phyloP scores from a whole-genome alignment of 139 green algal genomes.

The Coelastrella sp. region DNA sequence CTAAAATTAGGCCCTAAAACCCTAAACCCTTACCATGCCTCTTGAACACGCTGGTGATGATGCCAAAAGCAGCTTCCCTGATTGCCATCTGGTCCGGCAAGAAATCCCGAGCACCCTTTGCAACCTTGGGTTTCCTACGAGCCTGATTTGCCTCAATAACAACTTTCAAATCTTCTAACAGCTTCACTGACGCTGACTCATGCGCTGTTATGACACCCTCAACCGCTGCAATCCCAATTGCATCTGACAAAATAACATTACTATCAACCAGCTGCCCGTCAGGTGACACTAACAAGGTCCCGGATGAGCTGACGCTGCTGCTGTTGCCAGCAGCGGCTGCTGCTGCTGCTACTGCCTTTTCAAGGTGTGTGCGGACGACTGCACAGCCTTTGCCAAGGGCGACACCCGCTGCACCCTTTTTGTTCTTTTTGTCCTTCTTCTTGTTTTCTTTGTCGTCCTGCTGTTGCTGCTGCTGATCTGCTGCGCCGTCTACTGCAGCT shows the following conservation, averaged over 20 bases:
- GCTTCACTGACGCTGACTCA: constrained; percentile 34
- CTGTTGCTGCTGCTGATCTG: constrained; percentile 4
- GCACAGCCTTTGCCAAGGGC: constrained; percentile 80
- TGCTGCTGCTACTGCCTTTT: constrained; percentile 49
- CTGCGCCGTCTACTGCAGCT: constrained; percentile 8
- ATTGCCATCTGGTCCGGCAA: constrained; percentile 96
- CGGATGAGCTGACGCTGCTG: not conserved
- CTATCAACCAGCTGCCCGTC: constrained; percentile 26
- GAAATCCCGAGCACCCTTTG: constrained; percentile 97
- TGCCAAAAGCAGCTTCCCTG: constrained; percentile 75
- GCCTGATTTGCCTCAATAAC: constrained; percentile 85
- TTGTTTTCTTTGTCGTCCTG: constrained; percentile 20
- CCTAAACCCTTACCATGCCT: constrained; percentile 78
- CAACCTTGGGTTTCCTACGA: constrained; percentile 64
- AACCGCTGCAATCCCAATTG: not conserved
- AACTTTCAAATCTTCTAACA: constrained; percentile 70
- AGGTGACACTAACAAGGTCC: constrained; percentile 37
- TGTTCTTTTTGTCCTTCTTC: constrained; percentile 53
- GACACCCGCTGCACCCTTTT: constrained; percentile 74
- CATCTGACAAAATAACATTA: not conserved
- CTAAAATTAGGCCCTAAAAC: not conserved
- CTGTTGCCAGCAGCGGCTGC: constrained; percentile 53
- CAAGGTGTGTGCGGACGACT: constrained; percentile 70
- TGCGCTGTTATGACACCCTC: constrained; percentile 25
- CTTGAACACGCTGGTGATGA: constrained; percentile 92